Evolutionary conservation across 345 rosid genomes (phyloP).

Genomic region (Nephelium lappaceum): DNA sequence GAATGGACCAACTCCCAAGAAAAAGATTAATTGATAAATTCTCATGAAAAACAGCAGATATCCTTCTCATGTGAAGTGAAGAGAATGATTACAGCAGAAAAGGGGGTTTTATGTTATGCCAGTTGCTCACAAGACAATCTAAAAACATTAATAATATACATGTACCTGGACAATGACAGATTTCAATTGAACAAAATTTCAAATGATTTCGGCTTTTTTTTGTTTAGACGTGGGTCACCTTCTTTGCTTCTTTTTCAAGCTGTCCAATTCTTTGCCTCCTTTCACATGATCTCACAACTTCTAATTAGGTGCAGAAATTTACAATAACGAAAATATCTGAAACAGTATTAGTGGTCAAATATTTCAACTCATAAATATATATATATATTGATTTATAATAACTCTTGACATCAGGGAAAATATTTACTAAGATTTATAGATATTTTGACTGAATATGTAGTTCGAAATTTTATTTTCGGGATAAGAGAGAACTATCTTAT

Average conservation of each 20-base stretch:
- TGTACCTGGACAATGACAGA: slow-evolving; percentile 15
- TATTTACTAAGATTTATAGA: too few species aligned
- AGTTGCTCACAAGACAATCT: slow-evolving; percentile 27
- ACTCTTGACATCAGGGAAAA: too few species aligned
- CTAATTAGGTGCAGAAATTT: not conserved
- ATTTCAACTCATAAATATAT: too few species aligned
- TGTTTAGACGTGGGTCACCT: slow-evolving; percentile 15
- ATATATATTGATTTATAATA: too few species aligned
- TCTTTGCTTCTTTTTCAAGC: not conserved
- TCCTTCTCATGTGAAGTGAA: slow-evolving; percentile 18
- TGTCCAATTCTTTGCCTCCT: not conserved
- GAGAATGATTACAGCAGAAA: slow-evolving; percentile 28
- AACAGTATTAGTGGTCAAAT: too few species aligned
- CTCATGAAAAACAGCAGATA: slow-evolving; percentile 5
- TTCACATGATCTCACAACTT: slow-evolving; percentile 1
- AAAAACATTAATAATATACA: not conserved
- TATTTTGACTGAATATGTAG: too few species aligned
- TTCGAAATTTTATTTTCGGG: too few species aligned
- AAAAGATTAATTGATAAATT: not conserved
- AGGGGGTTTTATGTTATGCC: slow-evolving; percentile 16
- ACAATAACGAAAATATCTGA: not conserved
- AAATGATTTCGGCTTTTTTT: not conserved
- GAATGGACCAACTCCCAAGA: slow-evolving; percentile 7
- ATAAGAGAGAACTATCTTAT: too few species aligned
- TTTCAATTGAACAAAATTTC: slow-evolving; percentile 9